A percentile compares a stretch with the other conserved stretches of the same genome.
phyloP scores from a whole-genome alignment of 192 early-diverging fungal species.

The Mortierella alpina region DNA sequence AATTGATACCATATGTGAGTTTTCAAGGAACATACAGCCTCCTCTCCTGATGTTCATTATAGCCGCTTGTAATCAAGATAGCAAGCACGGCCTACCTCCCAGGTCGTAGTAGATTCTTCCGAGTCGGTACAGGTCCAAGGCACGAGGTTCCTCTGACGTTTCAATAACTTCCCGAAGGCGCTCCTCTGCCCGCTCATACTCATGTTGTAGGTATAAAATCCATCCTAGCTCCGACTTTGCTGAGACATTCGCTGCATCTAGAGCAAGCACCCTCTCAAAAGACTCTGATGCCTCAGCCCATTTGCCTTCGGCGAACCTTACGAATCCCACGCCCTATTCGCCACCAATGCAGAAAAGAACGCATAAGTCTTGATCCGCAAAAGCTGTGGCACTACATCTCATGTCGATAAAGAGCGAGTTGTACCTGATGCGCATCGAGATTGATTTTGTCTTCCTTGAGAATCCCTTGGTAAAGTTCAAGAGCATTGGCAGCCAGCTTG shows the following conservation, averaged over 20 bases:
- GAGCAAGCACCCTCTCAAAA: constrained; percentile 64
- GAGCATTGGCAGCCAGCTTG: constrained; percentile 66
- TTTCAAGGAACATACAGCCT: too few relatives aligned
- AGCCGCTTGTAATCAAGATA: neutral
- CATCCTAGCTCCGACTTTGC: constrained; percentile 79
- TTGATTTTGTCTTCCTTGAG: constrained; percentile 56
- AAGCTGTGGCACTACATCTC: neutral
- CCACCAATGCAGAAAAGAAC: neutral
- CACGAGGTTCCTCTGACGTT: constrained; percentile 55
- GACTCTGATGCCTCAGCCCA: constrained; percentile 66
- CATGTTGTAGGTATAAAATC: constrained; percentile 64
- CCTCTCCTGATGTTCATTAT: too few relatives aligned
- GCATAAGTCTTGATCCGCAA: neutral
- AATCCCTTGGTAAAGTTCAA: constrained; percentile 64
- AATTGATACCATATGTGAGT: neutral
- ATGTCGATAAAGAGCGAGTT: neutral
- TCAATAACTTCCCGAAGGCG: constrained; percentile 65
- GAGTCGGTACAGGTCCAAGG: constrained; percentile 70
- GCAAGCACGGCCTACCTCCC: constrained; percentile 61
- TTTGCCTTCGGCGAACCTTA: constrained; percentile 61
- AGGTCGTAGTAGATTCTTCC: constrained; percentile 83
- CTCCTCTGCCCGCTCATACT: constrained; percentile 65
- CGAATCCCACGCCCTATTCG: constrained; percentile 67
- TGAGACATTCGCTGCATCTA: constrained; percentile 57
- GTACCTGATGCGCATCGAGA: constrained; percentile 58